phyloP scores from a whole-genome alignment of 208 protist genomes.

The Leptomonas seymouri region DNA sequence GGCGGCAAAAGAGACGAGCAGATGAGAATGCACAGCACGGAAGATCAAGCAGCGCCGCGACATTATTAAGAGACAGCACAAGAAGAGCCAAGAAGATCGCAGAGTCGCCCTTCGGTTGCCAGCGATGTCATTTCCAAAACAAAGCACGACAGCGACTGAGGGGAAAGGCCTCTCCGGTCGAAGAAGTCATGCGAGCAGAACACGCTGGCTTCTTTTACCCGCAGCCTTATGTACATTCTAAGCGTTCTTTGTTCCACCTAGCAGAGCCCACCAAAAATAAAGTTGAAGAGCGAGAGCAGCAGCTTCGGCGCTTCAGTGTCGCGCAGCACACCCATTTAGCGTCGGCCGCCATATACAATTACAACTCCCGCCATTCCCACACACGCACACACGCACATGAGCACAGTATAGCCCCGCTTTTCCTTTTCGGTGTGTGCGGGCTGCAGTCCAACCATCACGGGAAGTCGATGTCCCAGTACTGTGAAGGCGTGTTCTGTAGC shows the following conservation, averaged over 20 bases:
- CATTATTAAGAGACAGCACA: not conserved
- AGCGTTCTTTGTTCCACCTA: slow-evolving; percentile 14
- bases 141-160: too few relatives aligned
- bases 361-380: too few relatives aligned
- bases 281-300: not conserved
- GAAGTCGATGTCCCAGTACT: slow-evolving; percentile 81
- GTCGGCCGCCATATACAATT: not conserved
- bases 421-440: not conserved
- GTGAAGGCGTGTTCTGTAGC: slow-evolving; percentile 43
- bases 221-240: too few relatives aligned
- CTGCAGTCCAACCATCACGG: slow-evolving; percentile 5
- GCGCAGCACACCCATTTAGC: too few relatives aligned
- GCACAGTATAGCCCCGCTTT: not conserved
- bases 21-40: not conserved
- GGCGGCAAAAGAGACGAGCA: not conserved
- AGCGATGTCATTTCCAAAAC: too few relatives aligned
- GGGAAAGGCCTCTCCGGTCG: too few relatives aligned
- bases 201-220: not conserved
- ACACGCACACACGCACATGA: not conserved
- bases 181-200: too few relatives aligned
- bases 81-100: slow-evolving; percentile 14
- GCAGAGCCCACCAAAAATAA: too few relatives aligned
- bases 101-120: too few relatives aligned
- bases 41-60: not conserved
- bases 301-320: not conserved